Base-by-base conservation (phyloP, 805 yeast genomes). In the Ogataea philodendri region DNA sequence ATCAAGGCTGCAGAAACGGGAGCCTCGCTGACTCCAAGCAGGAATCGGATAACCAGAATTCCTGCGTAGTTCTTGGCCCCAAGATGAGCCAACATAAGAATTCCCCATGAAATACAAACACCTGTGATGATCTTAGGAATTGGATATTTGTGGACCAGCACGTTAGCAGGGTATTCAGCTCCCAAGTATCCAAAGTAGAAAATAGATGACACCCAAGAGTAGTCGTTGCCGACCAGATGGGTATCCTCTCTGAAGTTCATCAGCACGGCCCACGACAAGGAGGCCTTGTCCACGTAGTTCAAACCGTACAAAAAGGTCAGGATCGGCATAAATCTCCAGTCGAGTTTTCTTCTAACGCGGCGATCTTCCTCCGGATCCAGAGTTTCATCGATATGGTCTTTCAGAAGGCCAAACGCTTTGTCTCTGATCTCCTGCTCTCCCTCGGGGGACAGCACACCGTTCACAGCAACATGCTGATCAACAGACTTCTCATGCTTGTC, bases 41-140 rank as follows among this genome's bases (percentile, higher is more conserved):
- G 46, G 3, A 65, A 65, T 46, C 83, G 60, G 15, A 68, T 52
- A 7, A 67, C 62, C 19, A 72, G 51, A 37, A 74, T 67, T 0
- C 78, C 71, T 4, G 71, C 61, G 44, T 65, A 73, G 27, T 54
- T 61, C 13, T 52, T 45, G n/a, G 66, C 52, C 8, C 53, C 56
- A 7, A 69, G 70, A 1, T 82, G 69, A 40, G 73, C 78, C 19
- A 74, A 57, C 32, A 72, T 64, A 24, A 78, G 57, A 9, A 72
- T 52, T 8, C 86, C 87, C 88, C 90, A 82, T 3, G 78, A 42
- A 28, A 81, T 65, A 45, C 71, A 74, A 1, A 57, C 46, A 11
- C 76, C 63, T 3, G 72, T 64, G 3, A 75, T 62, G 41, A 70
- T 70, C 10, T 76, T 70, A 3, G 37, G 18, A 44, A 81, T 66